These are phyloP conservation scores for Blastobotrys muscicola DNA, from an alignment of 805 yeast species.

Conservation along the genomic window DNA sequence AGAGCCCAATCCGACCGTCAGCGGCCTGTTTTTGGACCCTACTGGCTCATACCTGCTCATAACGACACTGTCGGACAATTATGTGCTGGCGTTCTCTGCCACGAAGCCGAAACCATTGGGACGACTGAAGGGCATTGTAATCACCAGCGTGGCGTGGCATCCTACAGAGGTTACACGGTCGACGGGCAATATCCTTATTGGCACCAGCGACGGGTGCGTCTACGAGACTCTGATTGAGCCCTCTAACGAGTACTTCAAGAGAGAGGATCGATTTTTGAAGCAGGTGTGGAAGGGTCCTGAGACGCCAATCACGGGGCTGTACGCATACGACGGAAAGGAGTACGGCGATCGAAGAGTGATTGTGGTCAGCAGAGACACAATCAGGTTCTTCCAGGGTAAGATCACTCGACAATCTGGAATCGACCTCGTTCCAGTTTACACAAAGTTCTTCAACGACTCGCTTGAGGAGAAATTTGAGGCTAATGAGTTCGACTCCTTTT, in stretches of 20 bases:
- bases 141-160: conserved; percentile 36
- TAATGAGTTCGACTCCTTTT: conserved; percentile 8
- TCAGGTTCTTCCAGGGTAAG: conserved; percentile 20
- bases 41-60: conserved; percentile 44
- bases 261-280: conserved; percentile 33
- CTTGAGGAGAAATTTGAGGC: conserved; percentile 17
- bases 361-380: conserved; percentile 15
- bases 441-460: conserved; percentile 21
- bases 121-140: conserved; percentile 38
- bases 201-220: conserved; percentile 40
- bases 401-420: conserved; percentile 12
- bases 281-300: conserved; percentile 32
- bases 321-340: conserved; percentile 10
- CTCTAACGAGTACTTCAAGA: conserved; percentile 35
- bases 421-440: conserved; percentile 24
- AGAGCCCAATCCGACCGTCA: conserved; percentile 13
- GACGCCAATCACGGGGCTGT: conserved; percentile 17
- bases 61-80: conserved; percentile 41
- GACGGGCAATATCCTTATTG: conserved; percentile 41
- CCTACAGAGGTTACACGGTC: conserved; percentile 28
- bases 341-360: conserved; percentile 11
- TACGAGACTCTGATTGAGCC: conserved; percentile 40
- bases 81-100: conserved; percentile 36
- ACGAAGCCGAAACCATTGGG: conserved; percentile 34
- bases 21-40: conserved; percentile 38